These are phyloP conservation scores for Pyrenophora graminea DNA, from an alignment of 2,329 filamentous ascomycete genomes.

Conservation along the genomic window DNA sequence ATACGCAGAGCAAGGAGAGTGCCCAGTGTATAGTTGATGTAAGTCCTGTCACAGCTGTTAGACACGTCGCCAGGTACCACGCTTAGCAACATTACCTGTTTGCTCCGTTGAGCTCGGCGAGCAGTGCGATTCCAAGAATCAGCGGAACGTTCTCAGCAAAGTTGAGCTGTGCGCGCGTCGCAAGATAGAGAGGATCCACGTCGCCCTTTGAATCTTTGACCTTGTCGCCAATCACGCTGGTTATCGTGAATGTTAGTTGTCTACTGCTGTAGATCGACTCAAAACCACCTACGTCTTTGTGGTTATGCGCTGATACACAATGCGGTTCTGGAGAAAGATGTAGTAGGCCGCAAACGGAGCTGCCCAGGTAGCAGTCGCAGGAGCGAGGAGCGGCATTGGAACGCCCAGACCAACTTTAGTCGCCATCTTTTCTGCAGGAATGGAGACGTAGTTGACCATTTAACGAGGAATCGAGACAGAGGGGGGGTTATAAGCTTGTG, in stretches of 20 bases:
- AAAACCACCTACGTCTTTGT: conserved; percentile 32
- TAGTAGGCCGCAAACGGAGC: conserved; percentile 51
- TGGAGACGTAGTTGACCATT: conserved; percentile 23
- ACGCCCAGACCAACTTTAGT: conserved; percentile 41
- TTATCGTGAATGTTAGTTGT: conserved; percentile 10
- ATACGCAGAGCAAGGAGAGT: conserved; percentile 47
- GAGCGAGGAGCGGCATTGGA: conserved; percentile 38
- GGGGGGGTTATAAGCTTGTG: conserved; percentile 7
- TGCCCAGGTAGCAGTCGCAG: conserved; percentile 47
- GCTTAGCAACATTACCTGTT: conserved; percentile 28
- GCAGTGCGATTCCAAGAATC: conserved; percentile 43
- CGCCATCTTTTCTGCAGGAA: conserved; percentile 26
- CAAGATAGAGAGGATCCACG: conserved; percentile 42
- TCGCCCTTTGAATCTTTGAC: conserved; percentile 16
- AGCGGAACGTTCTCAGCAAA: conserved; percentile 53
- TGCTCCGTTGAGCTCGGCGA: conserved; percentile 54
- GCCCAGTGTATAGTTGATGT: conserved; percentile 47
- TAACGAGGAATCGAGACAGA: not conserved
- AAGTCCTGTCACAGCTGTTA: conserved; percentile 22
- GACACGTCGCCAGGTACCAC: not conserved
- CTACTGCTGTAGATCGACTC: not conserved
- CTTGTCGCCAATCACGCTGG: conserved; percentile 35
- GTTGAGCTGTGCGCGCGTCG: conserved; percentile 47
- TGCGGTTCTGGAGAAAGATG: conserved; percentile 47
- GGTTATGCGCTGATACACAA: conserved; percentile 42